Conservation (phyloP, 139 green algal species). For the Dunaliella primolecta region DNA sequence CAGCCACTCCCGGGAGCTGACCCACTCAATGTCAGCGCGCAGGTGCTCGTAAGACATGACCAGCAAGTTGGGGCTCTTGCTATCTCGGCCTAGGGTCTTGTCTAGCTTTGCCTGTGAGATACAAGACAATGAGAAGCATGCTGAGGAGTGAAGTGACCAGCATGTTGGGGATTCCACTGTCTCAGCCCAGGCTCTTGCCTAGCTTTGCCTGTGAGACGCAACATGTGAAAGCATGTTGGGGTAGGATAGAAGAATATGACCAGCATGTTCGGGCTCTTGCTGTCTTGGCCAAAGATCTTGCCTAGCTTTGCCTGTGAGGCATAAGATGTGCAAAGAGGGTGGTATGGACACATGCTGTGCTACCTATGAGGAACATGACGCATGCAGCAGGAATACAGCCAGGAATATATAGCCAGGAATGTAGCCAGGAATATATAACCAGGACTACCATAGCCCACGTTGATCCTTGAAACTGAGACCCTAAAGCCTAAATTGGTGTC, state of each 20-base stretch:
- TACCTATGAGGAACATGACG: too few relatives aligned
- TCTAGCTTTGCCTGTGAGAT: not conserved
- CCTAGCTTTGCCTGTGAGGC: not conserved
- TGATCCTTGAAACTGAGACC: too few relatives aligned
- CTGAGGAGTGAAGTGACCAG: conserved; percentile 77
- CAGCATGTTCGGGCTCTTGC: conserved; percentile 60
- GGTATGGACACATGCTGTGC: too few relatives aligned
- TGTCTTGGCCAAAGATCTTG: not conserved
- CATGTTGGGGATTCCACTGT: conserved; percentile 50
- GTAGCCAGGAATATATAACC: too few relatives aligned
- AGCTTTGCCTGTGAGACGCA: not conserved
- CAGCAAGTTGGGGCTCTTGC: conserved; percentile 60
- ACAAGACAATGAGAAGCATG: not conserved
- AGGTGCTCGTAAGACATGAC: conserved; percentile 90
- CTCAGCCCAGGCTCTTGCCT: not conserved
- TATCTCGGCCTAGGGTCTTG: not conserved
- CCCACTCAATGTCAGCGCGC: conserved; percentile 77
- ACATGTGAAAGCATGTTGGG: conserved; percentile 55
- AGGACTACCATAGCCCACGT: too few relatives aligned
- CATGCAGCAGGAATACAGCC: too few relatives aligned
- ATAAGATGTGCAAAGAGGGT: too few relatives aligned
- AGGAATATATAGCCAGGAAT: too few relatives aligned
- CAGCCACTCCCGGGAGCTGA: conserved; percentile 58
- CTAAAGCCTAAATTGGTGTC: too few relatives aligned
- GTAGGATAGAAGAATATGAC: too few relatives aligned